These are phyloP conservation scores for Penicillium crustosum DNA, from an alignment of 2,329 filamentous ascomycete genomes.

Conservation along the genomic window DNA sequence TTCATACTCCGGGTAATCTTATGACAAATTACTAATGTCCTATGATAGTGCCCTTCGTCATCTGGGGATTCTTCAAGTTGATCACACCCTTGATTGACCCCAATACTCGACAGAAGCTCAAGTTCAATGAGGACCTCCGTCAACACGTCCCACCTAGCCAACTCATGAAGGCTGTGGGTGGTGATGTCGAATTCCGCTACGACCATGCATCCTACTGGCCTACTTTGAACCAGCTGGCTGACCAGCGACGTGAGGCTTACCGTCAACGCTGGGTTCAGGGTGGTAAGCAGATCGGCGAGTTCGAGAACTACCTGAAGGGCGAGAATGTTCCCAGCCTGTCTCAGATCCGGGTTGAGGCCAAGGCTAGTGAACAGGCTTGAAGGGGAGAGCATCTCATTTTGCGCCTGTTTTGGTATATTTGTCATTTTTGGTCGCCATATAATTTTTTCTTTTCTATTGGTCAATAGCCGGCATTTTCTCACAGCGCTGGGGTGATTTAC, in stretches of 20 bases:
- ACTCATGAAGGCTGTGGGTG: slow-evolving; percentile 75
- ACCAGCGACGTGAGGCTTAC: slow-evolving; percentile 62
- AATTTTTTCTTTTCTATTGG: neutral
- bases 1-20: neutral
- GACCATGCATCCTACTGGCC: slow-evolving; percentile 90
- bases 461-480: neutral
- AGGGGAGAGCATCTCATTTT: neutral
- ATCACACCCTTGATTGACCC: slow-evolving; percentile 97
- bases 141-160: slow-evolving; percentile 79
- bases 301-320: slow-evolving; percentile 84
- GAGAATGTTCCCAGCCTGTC: slow-evolving; percentile 46
- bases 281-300: slow-evolving; percentile 80
- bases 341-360: slow-evolving; percentile 26
- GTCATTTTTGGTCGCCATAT: neutral
- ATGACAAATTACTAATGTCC: slow-evolving; percentile 1
- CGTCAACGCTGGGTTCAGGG: slow-evolving; percentile 72
- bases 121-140: slow-evolving; percentile 91
- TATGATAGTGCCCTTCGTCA: slow-evolving; percentile 78
- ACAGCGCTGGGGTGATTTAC: neutral
- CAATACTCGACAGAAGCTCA: slow-evolving; percentile 87
- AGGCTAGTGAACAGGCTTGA: slow-evolving; percentile 10
- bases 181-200: slow-evolving; percentile 85
- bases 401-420: neutral
- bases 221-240: slow-evolving; percentile 70
- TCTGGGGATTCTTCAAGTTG: slow-evolving; percentile 92